Evolutionary conservation across 805 yeast genomes (phyloP), one percentile per base, ranked within the genome.

Genomic region (Vanderwaltozyma polyspora): DNA sequence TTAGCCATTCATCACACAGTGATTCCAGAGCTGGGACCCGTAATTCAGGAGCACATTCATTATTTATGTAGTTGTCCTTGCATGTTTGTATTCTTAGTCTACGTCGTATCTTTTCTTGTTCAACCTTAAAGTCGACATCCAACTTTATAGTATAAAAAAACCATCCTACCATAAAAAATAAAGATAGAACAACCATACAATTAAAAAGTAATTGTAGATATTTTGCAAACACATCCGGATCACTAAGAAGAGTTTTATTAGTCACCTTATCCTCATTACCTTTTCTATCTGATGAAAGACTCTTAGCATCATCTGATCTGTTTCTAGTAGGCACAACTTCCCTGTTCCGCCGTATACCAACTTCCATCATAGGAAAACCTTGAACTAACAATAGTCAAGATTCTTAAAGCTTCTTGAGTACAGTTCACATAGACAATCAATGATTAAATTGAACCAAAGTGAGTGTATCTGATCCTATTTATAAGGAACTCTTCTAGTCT

Each of bases 11-110:
- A 24, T 68, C 63, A 56, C 98, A 89, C 11, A 72, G 61, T 2
- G 59, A 56, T 45, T 79, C 91, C 13, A 85, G 55, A 0, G 84
- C 86, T 0, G 94, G 95, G 0, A 76, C 87, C 11, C 89, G 62
- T 30, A 48, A 45, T 3, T 65, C 75, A 4, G 73, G 71, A 2
- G 72, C 66, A 52, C 98, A 89, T 43, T 77, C 72, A 56, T 89
- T 87, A 19, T 76, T 57, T 11, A 68, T 55, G 49, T 79, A 89
- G 37, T 82, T 78, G 25, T 76, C 63, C 6, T 79, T 63, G 57
- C 98, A 89, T 21, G 38, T 37, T 40, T 77, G 68, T 32, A 83
- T 81, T 45, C 78, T 81, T 35, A 72, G 73, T 11, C 74, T 51
- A 0, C 76, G 72, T 24, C 74, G 70, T 23, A 70, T 55, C 0